A percentile compares a stretch with the other conserved stretches of the same genome.
Evolutionary conservation across 192 early-diverging fungal species (phyloP).

Genomic region (Backusella morwellensis): DNA sequence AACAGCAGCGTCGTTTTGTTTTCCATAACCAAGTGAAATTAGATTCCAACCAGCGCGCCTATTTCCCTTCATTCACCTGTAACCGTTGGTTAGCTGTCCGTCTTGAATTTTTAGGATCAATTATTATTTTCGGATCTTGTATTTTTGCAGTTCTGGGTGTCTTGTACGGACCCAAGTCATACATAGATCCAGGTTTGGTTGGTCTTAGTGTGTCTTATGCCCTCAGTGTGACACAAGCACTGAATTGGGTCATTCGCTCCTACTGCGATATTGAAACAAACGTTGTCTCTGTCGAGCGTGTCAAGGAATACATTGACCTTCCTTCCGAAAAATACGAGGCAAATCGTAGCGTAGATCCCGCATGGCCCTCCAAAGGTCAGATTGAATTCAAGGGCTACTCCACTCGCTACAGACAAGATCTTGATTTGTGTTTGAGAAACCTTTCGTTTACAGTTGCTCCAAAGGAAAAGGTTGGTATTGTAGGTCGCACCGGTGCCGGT

Average conservation of each 20-base stretch:
- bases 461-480: constrained; percentile 59
- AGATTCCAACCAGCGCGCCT: constrained; percentile 78
- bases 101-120: constrained; percentile 76
- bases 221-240: constrained; percentile 70
- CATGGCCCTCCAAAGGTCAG: constrained; percentile 75
- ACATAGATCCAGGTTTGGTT: constrained; percentile 68
- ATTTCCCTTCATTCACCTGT: constrained; percentile 70
- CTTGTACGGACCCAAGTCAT: constrained; percentile 41
- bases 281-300: constrained; percentile 73
- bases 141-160: constrained; percentile 68
- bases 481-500: constrained; percentile 71
- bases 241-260: constrained; percentile 87
- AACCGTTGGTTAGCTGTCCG: constrained; percentile 73
- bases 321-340: constrained; percentile 76
- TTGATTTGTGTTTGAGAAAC: constrained; percentile 76
- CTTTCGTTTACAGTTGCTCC: constrained; percentile 42
- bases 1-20: constrained; percentile 64
- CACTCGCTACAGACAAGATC: constrained; percentile 75
- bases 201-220: constrained; percentile 66
- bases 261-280: constrained; percentile 82
- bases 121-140: constrained; percentile 78
- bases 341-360: constrained; percentile 56
- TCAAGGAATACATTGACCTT: constrained; percentile 81
- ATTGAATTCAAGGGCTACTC: constrained; percentile 78
- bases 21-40: constrained; percentile 65